phyloP scores from a whole-genome alignment of 2,329 filamentous ascomycete species.

The Macrophomina tecta region DNA sequence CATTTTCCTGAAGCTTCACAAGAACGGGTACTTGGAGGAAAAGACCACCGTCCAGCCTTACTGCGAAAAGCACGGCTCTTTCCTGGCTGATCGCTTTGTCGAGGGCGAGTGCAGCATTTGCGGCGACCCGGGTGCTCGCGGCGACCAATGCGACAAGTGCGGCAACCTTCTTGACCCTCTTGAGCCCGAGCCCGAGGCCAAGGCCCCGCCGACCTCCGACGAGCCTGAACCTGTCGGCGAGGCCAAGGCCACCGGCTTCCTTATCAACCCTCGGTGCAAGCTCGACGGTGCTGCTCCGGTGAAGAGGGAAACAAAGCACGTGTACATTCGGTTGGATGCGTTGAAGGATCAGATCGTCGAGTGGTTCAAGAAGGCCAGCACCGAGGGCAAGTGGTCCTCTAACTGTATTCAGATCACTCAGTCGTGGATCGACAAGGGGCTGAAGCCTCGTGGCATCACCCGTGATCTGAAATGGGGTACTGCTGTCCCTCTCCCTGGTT shows the following conservation, averaged over 20 bases:
- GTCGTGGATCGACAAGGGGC: conserved; percentile 81
- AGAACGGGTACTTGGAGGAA: conserved; percentile 89
- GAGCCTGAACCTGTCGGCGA: conserved; percentile 24
- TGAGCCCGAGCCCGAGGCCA: conserved; percentile 38
- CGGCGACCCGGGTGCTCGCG: conserved; percentile 57
- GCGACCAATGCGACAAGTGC: conserved; percentile 62
- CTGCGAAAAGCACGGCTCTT: conserved; percentile 70
- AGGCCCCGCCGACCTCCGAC: conserved; percentile 5
- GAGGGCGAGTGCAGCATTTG: conserved; percentile 81
- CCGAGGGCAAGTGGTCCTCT: conserved; percentile 76
- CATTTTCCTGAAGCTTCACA: conserved; percentile 84
- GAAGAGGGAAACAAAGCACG: conserved; percentile 82
- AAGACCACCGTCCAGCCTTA: conserved; percentile 87
- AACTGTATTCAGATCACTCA: conserved; percentile 80
- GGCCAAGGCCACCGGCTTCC: conserved; percentile 28
- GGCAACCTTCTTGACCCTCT: conserved; percentile 55
- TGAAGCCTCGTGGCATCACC: conserved; percentile 88
- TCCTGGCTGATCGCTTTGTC: conserved; percentile 67
- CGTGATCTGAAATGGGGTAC: conserved; percentile 91
- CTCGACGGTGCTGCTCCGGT: conserved; percentile 84
- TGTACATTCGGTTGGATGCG: conserved; percentile 86
- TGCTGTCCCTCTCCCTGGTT: conserved; percentile 64
- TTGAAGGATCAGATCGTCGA: conserved; percentile 76
- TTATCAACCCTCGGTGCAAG: conserved; percentile 77
- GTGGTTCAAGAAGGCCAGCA: conserved; percentile 77